phyloP scores from a whole-genome alignment of 1,284 basidiomycete genomes.

The Cronartium quercuum region DNA sequence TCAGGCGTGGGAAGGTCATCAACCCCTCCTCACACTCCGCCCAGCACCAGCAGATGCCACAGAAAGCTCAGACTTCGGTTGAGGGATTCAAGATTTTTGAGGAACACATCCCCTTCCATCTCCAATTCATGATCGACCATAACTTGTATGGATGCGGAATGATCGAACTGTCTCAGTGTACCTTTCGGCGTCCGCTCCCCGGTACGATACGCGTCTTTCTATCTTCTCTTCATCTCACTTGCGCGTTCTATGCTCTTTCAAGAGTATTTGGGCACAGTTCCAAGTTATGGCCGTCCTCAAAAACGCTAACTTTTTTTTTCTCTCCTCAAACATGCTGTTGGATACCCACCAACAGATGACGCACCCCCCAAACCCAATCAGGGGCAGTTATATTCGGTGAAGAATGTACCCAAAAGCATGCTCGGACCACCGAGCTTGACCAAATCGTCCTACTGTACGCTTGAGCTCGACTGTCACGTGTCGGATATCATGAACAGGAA shows the following conservation, averaged over 20 bases:
- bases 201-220: conserved; percentile 44
- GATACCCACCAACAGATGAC: no score
- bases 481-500: conserved; percentile 79
- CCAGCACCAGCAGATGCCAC: neutral
- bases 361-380: neutral
- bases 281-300: no score
- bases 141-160: conserved; percentile 91
- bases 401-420: conserved; percentile 11
- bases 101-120: conserved; percentile 76
- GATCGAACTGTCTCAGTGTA: conserved; percentile 59
- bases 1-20: conserved; percentile 70
- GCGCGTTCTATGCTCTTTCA: neutral
- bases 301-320: no score
- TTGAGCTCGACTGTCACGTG: conserved; percentile 78
- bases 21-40: conserved; percentile 43
- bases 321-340: no score
- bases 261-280: no score
- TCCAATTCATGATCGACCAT: conserved; percentile 94
- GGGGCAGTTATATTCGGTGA: conserved; percentile 9
- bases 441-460: conserved; percentile 62
- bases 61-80: conserved; percentile 49
- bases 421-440: conserved; percentile 12
- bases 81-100: conserved; percentile 62
- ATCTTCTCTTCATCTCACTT: neutral
- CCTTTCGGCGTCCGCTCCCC: conserved; percentile 54